Percentiles rank a stretch among this genome's conserved stretches.
These are phyloP conservation scores for Cyclotella atomus DNA, from an alignment of 108 stramenopile genomes.

Conservation along the genomic window DNA sequence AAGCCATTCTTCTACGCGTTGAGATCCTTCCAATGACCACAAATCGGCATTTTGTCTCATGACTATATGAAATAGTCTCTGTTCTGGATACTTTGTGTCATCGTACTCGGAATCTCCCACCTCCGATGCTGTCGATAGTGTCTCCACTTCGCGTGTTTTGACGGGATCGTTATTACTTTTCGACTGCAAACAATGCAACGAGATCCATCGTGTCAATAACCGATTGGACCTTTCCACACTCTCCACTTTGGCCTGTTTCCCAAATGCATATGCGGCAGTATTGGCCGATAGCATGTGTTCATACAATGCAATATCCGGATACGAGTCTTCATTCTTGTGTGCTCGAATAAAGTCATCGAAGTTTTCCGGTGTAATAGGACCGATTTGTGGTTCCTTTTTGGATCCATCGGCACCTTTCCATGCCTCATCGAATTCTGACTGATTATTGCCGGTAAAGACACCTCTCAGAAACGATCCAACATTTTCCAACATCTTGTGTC, in stretches of 20 bases:
- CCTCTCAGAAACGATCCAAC: constrained; percentile 30
- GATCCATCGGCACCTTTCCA: constrained; percentile 24
- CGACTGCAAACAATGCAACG: constrained; percentile 15
- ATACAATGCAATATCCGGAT: constrained; percentile 14
- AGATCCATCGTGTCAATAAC: constrained; percentile 43
- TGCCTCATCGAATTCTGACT: constrained; percentile 17
- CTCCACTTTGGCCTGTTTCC: constrained; percentile 14
- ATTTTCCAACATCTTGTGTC: background rate
- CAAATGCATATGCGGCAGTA: constrained; percentile 35
- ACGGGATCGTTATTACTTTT: background rate
- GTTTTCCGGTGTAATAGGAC: constrained; percentile 10
- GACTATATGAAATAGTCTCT: constrained; percentile 41
- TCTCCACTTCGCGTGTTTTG: background rate
- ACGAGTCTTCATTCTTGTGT: constrained; percentile 14
- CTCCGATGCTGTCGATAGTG: background rate
- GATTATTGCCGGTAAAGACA: constrained; percentile 13
- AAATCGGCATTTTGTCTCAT: constrained; percentile 40
- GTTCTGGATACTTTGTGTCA: constrained; percentile 11
- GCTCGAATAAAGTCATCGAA: constrained; percentile 17
- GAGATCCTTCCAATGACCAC: constrained; percentile 15
- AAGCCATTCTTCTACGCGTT: constrained; percentile 36
- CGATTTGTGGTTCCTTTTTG: background rate
- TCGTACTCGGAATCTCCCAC: background rate
- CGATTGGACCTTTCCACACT: constrained; percentile 33
- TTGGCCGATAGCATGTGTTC: constrained; percentile 36